phyloP scores from a whole-genome alignment of 2,329 filamentous ascomycete species.

The Leptoxyphium fumago region DNA sequence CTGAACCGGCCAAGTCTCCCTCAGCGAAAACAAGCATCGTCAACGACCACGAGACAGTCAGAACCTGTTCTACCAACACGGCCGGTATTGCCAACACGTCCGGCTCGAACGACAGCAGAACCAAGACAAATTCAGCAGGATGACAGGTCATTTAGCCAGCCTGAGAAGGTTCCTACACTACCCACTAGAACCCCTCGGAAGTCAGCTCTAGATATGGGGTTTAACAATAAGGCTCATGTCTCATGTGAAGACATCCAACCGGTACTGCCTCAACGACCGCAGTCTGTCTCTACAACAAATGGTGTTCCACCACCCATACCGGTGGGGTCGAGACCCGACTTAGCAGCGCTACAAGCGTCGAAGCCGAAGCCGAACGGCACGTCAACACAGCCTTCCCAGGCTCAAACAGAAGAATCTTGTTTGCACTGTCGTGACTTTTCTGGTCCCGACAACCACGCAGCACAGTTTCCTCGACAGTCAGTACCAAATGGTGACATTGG shows the following conservation, averaged over 20 bases:
- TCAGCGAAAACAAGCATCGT: not conserved
- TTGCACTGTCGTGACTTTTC: slow-evolving; percentile 81
- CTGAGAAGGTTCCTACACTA: slow-evolving; percentile 6
- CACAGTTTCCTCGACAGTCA: slow-evolving; percentile 56
- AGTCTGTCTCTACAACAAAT: slow-evolving; percentile 4
- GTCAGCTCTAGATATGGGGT: slow-evolving; percentile 15
- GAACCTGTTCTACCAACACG: slow-evolving; percentile 2
- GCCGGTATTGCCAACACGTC: slow-evolving; percentile 5
- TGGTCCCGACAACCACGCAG: slow-evolving; percentile 60
- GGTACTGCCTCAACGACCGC: slow-evolving; percentile 3
- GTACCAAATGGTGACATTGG: slow-evolving; percentile 54
- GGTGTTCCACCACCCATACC: slow-evolving; percentile 37
- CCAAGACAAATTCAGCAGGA: not conserved
- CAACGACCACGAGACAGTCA: not conserved
- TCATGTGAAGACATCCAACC: not conserved
- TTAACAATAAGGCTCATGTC: slow-evolving; percentile 8
- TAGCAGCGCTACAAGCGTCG: slow-evolving; percentile 39
- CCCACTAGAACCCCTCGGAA: slow-evolving; percentile 3
- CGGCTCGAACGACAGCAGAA: slow-evolving; percentile 3
- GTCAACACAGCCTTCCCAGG: slow-evolving; percentile 13
- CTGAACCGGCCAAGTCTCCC: not conserved
- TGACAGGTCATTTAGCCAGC: not conserved
- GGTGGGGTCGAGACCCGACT: slow-evolving; percentile 40
- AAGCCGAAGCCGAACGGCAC: slow-evolving; percentile 26
- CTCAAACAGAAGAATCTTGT: slow-evolving; percentile 37